Evolutionary conservation across 331 rosid genomes (phyloP), one percentile per base, ranked within the genome.

Genomic region (Saraca asoca): DNA sequence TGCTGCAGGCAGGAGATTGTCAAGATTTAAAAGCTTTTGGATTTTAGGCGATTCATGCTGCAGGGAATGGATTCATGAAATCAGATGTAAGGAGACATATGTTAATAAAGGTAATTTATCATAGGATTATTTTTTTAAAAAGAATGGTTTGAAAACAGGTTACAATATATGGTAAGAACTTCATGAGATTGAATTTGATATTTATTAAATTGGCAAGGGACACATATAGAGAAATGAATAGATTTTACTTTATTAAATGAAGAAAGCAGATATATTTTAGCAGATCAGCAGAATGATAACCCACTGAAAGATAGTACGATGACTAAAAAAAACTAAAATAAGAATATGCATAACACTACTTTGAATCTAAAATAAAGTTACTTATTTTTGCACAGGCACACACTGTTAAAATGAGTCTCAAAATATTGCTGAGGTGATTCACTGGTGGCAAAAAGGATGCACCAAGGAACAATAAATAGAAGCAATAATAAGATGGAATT

Each of bases 21-120:
- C 43, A 61, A 19, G 61, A 49, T 20, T 15, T 13, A 54, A 61
- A 43, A 37, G 41, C 55, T 17, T 68, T 46, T 38, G 58, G 55
- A 44, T 17, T 60, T 38, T 12, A 60, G 64, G 48, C 57, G 33
- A 41, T 58, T 64, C 58, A 49, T 62, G 49, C 31, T 52, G 60
- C 50, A 12, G 15, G 44, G 65, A 61, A 48, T 60, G 42, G 54
- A 13, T 43, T 31, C 41, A 54, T 49, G 39, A 50, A 66, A 70
- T 12, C 15, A 18, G 0, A 44, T 39, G 15, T 51, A 71, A 41
- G 12, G 24, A 55, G 39, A 44, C 19, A 66, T 48, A 59, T 33
- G 65, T 66, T 66, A 41, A 66, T 53, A 51, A 54, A 58, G 44
- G 34, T 45, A 50, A 65, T 34, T 60, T 60, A 51, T 35, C 35